These are phyloP conservation scores for Populus tremula DNA, from an alignment of 345 rosid species.

Conservation along the genomic window DNA sequence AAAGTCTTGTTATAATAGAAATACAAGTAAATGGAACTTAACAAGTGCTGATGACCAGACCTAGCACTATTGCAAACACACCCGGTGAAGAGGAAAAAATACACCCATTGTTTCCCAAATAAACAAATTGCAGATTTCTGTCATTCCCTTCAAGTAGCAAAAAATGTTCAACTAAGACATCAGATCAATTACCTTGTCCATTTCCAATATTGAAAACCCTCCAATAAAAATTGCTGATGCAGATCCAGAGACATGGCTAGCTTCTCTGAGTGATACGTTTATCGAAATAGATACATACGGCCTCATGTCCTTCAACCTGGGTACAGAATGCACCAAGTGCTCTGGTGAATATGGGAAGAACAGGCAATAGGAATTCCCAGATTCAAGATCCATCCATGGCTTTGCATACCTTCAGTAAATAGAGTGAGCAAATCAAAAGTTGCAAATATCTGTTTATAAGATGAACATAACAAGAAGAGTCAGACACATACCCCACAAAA, in stretches of 20 bases:
- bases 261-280: conserved; percentile 57
- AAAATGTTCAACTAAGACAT: neutral
- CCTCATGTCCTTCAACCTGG: conserved; percentile 50
- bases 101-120: no score
- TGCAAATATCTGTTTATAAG: neutral
- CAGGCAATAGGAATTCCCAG: conserved; percentile 58
- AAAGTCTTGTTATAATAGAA: no score
- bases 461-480: conserved; percentile 7
- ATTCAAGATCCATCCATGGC: conserved; percentile 64
- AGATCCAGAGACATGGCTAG: conserved; percentile 60
- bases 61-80: no score
- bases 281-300: conserved; percentile 57
- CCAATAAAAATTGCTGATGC: conserved; percentile 81
- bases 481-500: conserved; percentile 60
- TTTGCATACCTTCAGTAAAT: conserved; percentile 64
- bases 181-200: conserved; percentile 54
- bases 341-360: conserved; percentile 90
- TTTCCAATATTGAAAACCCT: conserved; percentile 73
- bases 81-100: no score
- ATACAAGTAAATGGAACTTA: no score
- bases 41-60: no score
- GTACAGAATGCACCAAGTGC: conserved; percentile 63
- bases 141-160: neutral
- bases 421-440: conserved; percentile 10
- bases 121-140: conserved; percentile 5